phyloP scores from a whole-genome alignment of 352 stramenopile species.

The Plasmopara viticola region DNA sequence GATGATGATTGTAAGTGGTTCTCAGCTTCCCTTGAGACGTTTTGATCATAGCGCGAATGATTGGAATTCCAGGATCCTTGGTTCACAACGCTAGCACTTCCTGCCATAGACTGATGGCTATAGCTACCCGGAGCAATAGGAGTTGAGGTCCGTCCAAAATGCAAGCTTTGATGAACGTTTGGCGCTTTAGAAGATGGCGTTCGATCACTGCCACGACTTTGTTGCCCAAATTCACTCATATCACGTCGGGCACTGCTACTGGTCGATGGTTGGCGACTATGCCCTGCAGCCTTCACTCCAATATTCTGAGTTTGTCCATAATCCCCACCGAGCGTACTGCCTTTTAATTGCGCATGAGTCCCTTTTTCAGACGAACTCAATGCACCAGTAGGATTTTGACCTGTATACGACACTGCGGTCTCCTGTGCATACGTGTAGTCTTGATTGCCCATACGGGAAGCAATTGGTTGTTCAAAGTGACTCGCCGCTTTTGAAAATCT shows the following conservation, averaged over 20 bases:
- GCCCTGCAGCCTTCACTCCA: slow-evolving; percentile 3
- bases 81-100: slow-evolving; percentile 8
- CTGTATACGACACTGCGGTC: slow-evolving; percentile 5
- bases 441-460: slow-evolving; percentile 13
- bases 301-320: slow-evolving; percentile 9
- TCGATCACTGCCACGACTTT: slow-evolving; percentile 13
- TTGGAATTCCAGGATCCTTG: slow-evolving; percentile 11
- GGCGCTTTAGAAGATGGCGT: background rate
- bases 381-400: slow-evolving; percentile 9
- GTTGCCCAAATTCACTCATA: slow-evolving; percentile 8
- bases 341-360: slow-evolving; percentile 5
- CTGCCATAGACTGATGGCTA: slow-evolving; percentile 11
- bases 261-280: slow-evolving; percentile 22
- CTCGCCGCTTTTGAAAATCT: slow-evolving; percentile 1
- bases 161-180: slow-evolving; percentile 7
- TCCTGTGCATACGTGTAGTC: slow-evolving; percentile 11
- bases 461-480: slow-evolving; percentile 15
- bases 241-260: slow-evolving; percentile 15
- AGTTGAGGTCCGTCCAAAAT: slow-evolving; percentile 15
- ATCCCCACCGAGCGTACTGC: slow-evolving; percentile 9
- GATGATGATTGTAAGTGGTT: slow-evolving; percentile 13
- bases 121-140: slow-evolving; percentile 14
- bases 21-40: slow-evolving; percentile 3
- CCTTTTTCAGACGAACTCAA: slow-evolving; percentile 1
- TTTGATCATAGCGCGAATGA: slow-evolving; percentile 9